Base-by-base conservation (phyloP, 371 early-diverging fungal genomes). In the Apophysomyces elegans region DNA sequence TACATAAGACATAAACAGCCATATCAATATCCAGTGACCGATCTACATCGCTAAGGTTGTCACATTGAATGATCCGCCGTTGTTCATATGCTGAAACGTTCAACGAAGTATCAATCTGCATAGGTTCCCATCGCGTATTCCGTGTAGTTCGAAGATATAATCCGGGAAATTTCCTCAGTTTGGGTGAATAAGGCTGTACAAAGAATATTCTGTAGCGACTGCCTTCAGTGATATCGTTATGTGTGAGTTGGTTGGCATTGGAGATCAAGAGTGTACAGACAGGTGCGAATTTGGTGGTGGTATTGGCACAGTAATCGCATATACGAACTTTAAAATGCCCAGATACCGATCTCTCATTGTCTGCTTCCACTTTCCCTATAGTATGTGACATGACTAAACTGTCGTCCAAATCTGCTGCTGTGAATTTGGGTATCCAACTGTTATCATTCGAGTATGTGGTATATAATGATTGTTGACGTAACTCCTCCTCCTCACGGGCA, bases 401-500 rank as follows among this genome's bases (percentile, higher is more conserved):
- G 56, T 21, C 56, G 58, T 38, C 32, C 70, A 47, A 38, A 78
- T 70, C 44, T 66, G 56, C 37, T 59, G 67, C 59, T 72, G 70
- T 12, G 73, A 62, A 56, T 39, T 50, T 69, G 57, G 16, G 73
- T 63, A 64, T 56, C 46, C 36, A 66, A 56, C 58, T 50, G 8
- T 63, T 69, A 47, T 37, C 37, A 9, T 59, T 63, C 54, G 59
- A 38, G 66, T 59, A 11, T 35, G n/a, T 61, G 26, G 36, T n/a
- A 61, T 38, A 5, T 56, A 63, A 57, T 16, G 61, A 1, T 41
- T 67, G 58, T 9, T 72, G 72, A 16, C 68, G 68, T 26, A 78
- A 78, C 0, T 70, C 77, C 16, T 87, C 85, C 68, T 94, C 92
- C 61, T 91, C 93, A 5, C 72, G 70, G 11, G 69, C 79, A 8